Evolutionary conservation across 176 grass and related monocot genomes (phyloP), one percentile per base, ranked within the genome.

Genomic region (Puccinellia tenuiflora): DNA sequence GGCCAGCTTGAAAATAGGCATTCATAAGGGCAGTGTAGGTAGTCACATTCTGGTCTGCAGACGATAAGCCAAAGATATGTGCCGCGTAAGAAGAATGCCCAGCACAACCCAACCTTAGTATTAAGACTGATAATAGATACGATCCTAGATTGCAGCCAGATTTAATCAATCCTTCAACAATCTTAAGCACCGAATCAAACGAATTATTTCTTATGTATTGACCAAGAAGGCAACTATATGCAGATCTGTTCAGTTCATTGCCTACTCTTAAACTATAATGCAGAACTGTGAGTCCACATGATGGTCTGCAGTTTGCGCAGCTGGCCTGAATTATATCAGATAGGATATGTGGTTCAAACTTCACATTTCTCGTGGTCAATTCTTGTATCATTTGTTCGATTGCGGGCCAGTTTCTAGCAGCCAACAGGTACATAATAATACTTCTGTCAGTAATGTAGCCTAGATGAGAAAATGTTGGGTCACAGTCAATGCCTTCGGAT

Each of bases 141-240:
- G 85, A 88, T 72, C 93, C 87, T 86, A 95, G 76, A 40, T 50
- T 88, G 62, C 51, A 80, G 53, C 83, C 79, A 86, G 70, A 70
- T 78, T 88, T 90, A 48, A 68, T 78, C 88, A 95, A 86, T 92
- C 55, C 77, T 56, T 90, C 79, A 88, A 90, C 79, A 84, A 90
- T 90, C 64, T 88, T 76, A 48, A 86, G 48, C 16, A 78, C 85
- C 10, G 75, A 68, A 84, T 88, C 56, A 69, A 90, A 90, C 15
- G 76, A 85, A 65, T 48, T 40, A 34, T 73, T 85, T 77, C 93
- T 90, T 39, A 90, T 84, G 79, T 88, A 92, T 18, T 90, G 86
- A 73, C 90, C 90, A 86, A 95, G 79, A 79, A 95, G 88, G 55
- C 82, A 92, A 40, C 75, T 69, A 75, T 92, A 95, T 60, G 90